These are phyloP conservation scores for Pichia sp. DNA, from an alignment of 1,139 yeast genomes.

Conservation along the genomic window DNA sequence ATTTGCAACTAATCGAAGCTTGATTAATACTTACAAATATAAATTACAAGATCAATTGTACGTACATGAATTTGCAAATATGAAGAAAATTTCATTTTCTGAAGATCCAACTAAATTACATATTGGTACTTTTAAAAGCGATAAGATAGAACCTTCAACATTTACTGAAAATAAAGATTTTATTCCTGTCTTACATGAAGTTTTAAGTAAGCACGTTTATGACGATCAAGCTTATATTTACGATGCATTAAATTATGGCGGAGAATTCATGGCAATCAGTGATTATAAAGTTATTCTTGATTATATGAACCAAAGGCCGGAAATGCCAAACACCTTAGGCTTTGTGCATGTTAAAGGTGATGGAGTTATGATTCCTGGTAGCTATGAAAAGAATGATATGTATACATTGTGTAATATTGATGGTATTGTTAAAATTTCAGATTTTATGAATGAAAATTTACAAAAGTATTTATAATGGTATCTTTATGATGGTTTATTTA, in stretches of 20 bases:
- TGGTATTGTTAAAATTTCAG: constrained; percentile 56
- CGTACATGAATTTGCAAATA: constrained; percentile 19
- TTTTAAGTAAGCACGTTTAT: constrained; percentile 30
- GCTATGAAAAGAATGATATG: constrained; percentile 55
- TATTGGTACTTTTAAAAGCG: constrained; percentile 23
- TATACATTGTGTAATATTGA: constrained; percentile 51
- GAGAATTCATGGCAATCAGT: constrained; percentile 60
- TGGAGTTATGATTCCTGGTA: constrained; percentile 48
- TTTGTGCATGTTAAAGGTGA: constrained; percentile 53
- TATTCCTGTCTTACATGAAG: constrained; percentile 27
- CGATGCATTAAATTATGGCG: constrained; percentile 55
- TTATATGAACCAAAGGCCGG: constrained; percentile 60
- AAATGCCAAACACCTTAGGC: constrained; percentile 66
- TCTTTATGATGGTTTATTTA: too few species aligned
- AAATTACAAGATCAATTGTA: constrained; percentile 25
- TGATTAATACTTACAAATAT: constrained; percentile 20
- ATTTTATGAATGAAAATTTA: constrained; percentile 42
- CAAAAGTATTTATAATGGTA: constrained; percentile 11
- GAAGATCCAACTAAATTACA: constrained; percentile 30
- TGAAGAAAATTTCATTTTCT: constrained; percentile 36
- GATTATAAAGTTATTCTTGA: constrained; percentile 65
- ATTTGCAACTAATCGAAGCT: constrained; percentile 14
- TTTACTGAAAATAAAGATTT: constrained; percentile 28
- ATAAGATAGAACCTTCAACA: constrained; percentile 5
- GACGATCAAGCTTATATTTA: constrained; percentile 53